Conservation (phyloP, 2,329 filamentous ascomycete species). For the Falciphora oryzae region DNA sequence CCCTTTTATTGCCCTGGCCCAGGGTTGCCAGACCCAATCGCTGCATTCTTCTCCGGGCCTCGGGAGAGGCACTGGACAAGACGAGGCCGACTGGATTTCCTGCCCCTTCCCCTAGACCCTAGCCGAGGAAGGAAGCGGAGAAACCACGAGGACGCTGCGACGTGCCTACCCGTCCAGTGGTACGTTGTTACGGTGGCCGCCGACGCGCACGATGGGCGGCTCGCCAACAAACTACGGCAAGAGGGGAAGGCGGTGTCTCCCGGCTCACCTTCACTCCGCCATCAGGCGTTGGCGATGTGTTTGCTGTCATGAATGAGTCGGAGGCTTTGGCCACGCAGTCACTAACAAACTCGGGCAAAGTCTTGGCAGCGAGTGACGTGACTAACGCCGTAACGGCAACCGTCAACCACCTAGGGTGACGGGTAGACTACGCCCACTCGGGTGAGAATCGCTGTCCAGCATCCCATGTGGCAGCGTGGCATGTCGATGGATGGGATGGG, state of each 20-base stretch:
- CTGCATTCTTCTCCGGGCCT: no score
- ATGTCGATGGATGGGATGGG: not conserved
- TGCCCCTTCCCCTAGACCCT: no score
- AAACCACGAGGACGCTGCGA: not conserved
- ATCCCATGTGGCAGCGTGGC: no score
- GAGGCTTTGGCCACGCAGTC: not conserved
- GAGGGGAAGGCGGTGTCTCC: not conserved
- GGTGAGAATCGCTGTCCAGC: no score
- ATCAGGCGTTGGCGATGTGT: not conserved
- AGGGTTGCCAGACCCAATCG: slow-evolving; percentile 1
- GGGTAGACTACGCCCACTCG: not conserved
- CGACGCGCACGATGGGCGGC: no score
- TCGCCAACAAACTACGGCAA: not conserved
- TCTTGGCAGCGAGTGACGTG: not conserved
- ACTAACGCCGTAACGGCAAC: not conserved
- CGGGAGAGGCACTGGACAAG: no score
- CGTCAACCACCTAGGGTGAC: not conserved
- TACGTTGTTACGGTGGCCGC: not conserved
- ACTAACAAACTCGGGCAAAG: not conserved
- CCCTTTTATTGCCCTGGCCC: slow-evolving; percentile 1
- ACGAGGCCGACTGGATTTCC: no score
- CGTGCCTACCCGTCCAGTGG: not conserved
- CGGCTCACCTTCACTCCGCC: not conserved
- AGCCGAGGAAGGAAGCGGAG: not conserved
- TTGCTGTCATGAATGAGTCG: not conserved